Evolutionary conservation across 306 rosid genomes (phyloP).

Genomic region (Fragaria ananassa): DNA sequence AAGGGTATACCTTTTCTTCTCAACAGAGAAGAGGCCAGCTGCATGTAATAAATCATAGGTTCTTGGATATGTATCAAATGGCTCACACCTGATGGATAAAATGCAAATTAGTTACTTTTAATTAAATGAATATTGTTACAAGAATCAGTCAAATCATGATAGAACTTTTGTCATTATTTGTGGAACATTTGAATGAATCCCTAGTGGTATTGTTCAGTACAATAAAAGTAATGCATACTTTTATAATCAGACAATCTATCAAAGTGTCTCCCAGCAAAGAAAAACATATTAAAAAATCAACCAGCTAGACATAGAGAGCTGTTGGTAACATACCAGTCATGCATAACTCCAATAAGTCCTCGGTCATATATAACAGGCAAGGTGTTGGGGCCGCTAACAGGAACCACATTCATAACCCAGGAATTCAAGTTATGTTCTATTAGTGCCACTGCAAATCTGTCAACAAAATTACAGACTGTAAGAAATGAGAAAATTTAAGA

Average conservation of each 20-base stretch:
- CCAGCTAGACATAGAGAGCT: not conserved
- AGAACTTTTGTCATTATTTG: not conserved
- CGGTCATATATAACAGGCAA: conserved; percentile 92
- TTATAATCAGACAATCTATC: not conserved
- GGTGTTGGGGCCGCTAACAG: conserved; percentile 89
- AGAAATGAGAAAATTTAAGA: conserved; percentile 7
- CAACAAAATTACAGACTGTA: conserved; percentile 32
- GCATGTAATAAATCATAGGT: conserved; percentile 94
- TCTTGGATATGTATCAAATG: conserved; percentile 96
- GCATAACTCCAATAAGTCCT: conserved; percentile 88
- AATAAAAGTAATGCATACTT: not conserved
- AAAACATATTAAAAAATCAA: not conserved
- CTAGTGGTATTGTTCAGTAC: not conserved
- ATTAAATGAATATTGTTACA: not conserved
- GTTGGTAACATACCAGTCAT: conserved; percentile 71
- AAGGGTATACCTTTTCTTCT: conserved; percentile 68
- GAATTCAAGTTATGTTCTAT: conserved; percentile 50
- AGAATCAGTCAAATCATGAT: not conserved
- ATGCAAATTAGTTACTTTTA: conserved; percentile 1
- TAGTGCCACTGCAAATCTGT: conserved; percentile 88
- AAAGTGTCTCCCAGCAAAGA: not conserved
- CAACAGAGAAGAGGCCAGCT: conserved; percentile 67
- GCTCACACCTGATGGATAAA: conserved; percentile 71
- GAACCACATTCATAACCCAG: conserved; percentile 98
- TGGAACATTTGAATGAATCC: not conserved